These are phyloP conservation scores for Hemisphaericaspora xylanilytica DNA, from an alignment of 1,139 yeast genomes.

Conservation along the genomic window DNA sequence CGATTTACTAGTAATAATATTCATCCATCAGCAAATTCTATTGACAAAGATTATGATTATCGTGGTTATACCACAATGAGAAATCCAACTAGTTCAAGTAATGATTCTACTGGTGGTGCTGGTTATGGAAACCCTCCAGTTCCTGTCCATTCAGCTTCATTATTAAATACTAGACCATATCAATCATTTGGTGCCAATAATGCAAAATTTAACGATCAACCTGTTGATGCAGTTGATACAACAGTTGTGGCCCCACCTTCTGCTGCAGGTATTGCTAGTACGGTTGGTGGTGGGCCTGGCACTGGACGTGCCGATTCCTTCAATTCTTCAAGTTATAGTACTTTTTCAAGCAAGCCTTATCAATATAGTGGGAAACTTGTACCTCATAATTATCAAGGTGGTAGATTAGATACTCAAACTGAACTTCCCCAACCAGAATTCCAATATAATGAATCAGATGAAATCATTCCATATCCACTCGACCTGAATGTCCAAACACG, in stretches of 20 bases:
- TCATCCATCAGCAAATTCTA: slow-evolving; percentile 15
- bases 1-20: no score
- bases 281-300: neutral
- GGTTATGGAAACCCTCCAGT: slow-evolving; percentile 1
- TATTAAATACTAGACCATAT: slow-evolving; percentile 3
- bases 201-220: neutral
- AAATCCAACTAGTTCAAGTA: slow-evolving; percentile 9
- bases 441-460: neutral
- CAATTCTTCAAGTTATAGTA: slow-evolving; percentile 1
- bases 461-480: neutral
- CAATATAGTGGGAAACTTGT: neutral
- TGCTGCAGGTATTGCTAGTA: neutral
- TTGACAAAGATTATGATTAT: slow-evolving; percentile 31
- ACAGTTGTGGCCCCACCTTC: neutral
- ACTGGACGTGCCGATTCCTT: neutral
- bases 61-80: slow-evolving; percentile 14
- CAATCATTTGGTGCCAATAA: slow-evolving; percentile 1
- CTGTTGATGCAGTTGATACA: neutral
- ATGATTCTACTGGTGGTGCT: slow-evolving; percentile 6
- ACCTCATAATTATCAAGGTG: neutral
- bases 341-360: neutral
- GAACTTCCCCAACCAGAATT: neutral
- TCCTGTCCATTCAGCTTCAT: neutral
- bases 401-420: neutral
- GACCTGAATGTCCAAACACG: no score